Conservation (phyloP, 148 eudicot genomes). For the Camellia granthamiana region DNA sequence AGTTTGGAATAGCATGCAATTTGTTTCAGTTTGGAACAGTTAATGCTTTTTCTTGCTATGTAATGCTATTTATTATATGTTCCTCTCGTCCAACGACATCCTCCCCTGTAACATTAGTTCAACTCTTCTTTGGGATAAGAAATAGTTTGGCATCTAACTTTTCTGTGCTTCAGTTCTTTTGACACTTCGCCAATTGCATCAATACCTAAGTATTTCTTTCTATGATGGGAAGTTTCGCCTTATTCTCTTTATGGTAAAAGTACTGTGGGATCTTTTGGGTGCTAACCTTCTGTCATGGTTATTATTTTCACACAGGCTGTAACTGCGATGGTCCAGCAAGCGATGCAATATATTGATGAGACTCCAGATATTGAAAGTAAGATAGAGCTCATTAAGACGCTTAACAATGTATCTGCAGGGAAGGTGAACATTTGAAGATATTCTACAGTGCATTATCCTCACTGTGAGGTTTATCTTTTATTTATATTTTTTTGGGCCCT, state of each 20-base stretch:
- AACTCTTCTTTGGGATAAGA: neutral
- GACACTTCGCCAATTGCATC: neutral
- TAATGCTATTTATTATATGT: too few relatives aligned
- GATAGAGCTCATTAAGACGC: constrained; percentile 85
- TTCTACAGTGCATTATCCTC: neutral
- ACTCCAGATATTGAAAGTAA: constrained; percentile 87
- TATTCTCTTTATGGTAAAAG: neutral
- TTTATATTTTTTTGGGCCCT: neutral
- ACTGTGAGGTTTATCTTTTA: neutral
- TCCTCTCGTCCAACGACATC: neutral
- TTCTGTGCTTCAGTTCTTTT: neutral
- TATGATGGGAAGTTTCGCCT: neutral
- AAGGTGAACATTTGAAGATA: constrained; percentile 51
- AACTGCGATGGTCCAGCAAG: constrained; percentile 95
- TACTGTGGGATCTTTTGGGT: neutral
- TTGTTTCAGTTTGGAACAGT: neutral
- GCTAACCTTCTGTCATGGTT: constrained; percentile 6
- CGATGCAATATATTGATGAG: constrained; percentile 84
- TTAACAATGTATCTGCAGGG: constrained; percentile 88
- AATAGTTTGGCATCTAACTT: neutral
- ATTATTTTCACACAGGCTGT: constrained; percentile 52
- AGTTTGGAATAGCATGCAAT: neutral
- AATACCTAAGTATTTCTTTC: neutral
- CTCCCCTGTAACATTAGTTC: too few relatives aligned
- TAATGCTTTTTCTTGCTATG: neutral